Evolutionary conservation across 345 rosid genomes (phyloP).

Genomic region (Cardamine chenopodiifolia): DNA sequence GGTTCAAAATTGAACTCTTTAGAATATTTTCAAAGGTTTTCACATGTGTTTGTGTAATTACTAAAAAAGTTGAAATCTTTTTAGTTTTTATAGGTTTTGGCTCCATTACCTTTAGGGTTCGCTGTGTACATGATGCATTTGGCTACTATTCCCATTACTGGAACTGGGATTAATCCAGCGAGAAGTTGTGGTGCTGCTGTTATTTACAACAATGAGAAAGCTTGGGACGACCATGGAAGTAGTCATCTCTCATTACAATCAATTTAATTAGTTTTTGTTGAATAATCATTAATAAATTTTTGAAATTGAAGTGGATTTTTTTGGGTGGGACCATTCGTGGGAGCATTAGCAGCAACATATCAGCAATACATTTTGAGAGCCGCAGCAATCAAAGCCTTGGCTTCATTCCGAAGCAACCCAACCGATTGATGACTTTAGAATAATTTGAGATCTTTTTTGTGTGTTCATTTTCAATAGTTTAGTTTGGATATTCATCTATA

Average conservation of each 20-base stretch:
- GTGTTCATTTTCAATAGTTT: conserved; percentile 2
- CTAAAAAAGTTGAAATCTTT: too few relatives aligned
- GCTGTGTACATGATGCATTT: conserved; percentile 40
- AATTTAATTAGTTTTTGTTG: not conserved
- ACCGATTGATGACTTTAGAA: conserved; percentile 25
- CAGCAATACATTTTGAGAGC: conserved; percentile 46
- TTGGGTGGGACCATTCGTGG: conserved; percentile 49
- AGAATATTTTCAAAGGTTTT: not conserved
- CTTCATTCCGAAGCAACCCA: conserved; percentile 44
- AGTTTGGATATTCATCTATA: not conserved
- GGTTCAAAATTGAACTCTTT: not conserved
- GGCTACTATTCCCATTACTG: conserved; percentile 41
- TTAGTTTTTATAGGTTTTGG: conserved; percentile 28
- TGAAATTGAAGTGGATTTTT: conserved; percentile 45
- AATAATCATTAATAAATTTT: not conserved
- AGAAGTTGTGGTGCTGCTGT: conserved; percentile 45
- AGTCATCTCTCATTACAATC: not conserved
- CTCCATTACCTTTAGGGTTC: conserved; percentile 39
- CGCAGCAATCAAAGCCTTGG: conserved; percentile 45
- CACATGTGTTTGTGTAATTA: not conserved
- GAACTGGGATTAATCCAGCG: conserved; percentile 42
- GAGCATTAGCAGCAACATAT: conserved; percentile 42
- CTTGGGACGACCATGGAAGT: conserved; percentile 44
- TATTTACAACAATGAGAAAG: conserved; percentile 38
- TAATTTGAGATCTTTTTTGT: not conserved